Evolutionary conservation across 73 alveolate species (phyloP).

Genomic region (Durusdinium trenchii): DNA sequence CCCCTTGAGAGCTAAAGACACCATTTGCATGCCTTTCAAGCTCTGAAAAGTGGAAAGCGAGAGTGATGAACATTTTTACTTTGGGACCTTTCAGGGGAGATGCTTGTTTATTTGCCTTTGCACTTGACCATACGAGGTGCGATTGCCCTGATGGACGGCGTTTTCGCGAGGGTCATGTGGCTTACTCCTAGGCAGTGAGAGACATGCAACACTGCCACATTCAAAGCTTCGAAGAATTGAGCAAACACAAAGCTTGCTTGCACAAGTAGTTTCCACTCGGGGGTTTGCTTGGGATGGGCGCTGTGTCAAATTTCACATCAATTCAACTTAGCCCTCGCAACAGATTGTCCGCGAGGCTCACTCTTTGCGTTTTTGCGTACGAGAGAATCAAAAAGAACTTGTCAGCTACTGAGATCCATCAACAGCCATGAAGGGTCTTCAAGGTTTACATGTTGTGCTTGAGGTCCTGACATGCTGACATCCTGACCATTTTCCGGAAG

Average conservation of each 20-base stretch:
- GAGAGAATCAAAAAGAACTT: conserved; percentile 32
- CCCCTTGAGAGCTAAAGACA: too few relatives aligned
- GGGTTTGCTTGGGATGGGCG: too few relatives aligned
- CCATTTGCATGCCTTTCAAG: too few relatives aligned
- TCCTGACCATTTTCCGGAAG: neutral
- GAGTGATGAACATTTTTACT: too few relatives aligned
- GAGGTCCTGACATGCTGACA: neutral
- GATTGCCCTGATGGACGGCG: conserved; percentile 53
- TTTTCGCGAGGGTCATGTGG: conserved; percentile 59
- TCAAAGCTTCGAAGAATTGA: too few relatives aligned
- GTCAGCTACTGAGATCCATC: neutral
- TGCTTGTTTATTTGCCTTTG: too few relatives aligned
- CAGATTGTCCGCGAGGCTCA: conserved; percentile 59
- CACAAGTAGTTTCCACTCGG: too few relatives aligned
- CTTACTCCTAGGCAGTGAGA: conserved; percentile 28
- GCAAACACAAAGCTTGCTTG: too few relatives aligned
- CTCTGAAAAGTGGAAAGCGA: too few relatives aligned
- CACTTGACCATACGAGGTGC: conserved; percentile 37
- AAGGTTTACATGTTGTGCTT: neutral
- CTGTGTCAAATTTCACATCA: too few relatives aligned
- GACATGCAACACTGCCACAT: neutral
- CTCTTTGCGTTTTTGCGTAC: conserved; percentile 73
- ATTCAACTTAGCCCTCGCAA: too few relatives aligned
- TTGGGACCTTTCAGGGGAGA: too few relatives aligned
- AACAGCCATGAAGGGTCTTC: neutral